A percentile compares a stretch with the other conserved stretches of the same genome.
phyloP scores from a whole-genome alignment of 768 basidiomycete species.

The Harrya chromipes region DNA sequence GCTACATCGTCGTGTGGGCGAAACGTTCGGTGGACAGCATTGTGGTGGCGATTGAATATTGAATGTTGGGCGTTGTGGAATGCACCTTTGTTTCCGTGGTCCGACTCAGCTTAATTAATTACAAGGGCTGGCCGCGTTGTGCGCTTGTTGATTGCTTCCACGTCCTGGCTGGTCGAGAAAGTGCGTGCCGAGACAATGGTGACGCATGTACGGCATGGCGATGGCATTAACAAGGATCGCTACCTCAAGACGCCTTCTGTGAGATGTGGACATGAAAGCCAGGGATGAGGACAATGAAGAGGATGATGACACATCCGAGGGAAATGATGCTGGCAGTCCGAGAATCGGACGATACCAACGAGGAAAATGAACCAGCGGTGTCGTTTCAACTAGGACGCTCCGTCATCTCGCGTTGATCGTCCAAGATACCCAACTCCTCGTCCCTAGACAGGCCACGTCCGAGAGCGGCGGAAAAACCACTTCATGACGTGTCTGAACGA shows the following conservation, averaged over 20 bases:
- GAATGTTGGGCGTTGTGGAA: conserved; percentile 2
- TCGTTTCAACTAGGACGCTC: not conserved
- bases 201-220: not conserved
- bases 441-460: too few relatives aligned
- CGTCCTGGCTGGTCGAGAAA: not conserved
- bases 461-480: too few relatives aligned
- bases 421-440: too few relatives aligned
- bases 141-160: not conserved
- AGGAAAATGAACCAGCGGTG: not conserved
- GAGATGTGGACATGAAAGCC: not conserved
- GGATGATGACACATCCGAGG: not conserved
- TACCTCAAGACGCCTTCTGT: not conserved
- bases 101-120: conserved; percentile 9
- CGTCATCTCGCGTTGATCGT: too few relatives aligned
- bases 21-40: not conserved
- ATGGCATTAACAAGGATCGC: not conserved
- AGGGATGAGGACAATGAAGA: not conserved
- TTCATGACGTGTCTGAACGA: too few relatives aligned
- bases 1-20: conserved; percentile 6
- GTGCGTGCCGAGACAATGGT: conserved; percentile 6
- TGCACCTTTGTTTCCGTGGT: conserved; percentile 4
- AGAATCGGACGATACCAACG: not conserved
- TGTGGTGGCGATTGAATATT: not conserved
- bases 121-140: not conserved
- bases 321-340: not conserved